phyloP scores from a whole-genome alignment of 2,329 filamentous ascomycete genomes.

The Emergomyces pasteurianus region DNA sequence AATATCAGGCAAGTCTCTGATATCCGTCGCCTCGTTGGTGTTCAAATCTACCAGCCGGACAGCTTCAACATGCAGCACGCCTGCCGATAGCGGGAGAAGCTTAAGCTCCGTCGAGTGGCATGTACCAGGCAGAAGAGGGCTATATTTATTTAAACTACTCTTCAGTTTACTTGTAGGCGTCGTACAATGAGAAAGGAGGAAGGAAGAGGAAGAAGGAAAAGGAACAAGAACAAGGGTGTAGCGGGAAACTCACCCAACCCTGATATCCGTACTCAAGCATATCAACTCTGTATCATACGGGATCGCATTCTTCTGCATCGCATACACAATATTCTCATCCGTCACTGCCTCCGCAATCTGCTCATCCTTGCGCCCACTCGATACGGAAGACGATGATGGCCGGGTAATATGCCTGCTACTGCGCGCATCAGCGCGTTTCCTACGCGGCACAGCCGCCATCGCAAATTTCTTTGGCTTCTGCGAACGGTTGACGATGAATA shows the following conservation, averaged over 20 bases:
- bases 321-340: constrained; percentile 45
- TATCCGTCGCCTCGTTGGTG: constrained; percentile 43
- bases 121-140: constrained; percentile 41
- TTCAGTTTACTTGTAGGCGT: background rate
- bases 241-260: constrained; percentile 40
- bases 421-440: constrained; percentile 29
- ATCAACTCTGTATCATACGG: constrained; percentile 42
- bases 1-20: constrained; percentile 46
- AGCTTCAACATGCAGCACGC: constrained; percentile 41
- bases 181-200: background rate
- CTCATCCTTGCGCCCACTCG: constrained; percentile 19
- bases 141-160: background rate
- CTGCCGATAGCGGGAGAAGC: constrained; percentile 40
- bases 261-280: constrained; percentile 45
- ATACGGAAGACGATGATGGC: constrained; percentile 35
- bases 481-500: constrained; percentile 50
- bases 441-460: constrained; percentile 40
- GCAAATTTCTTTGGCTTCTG: constrained; percentile 42
- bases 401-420: constrained; percentile 29
- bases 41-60: constrained; percentile 44
- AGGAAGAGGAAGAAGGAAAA: background rate
- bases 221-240: background rate
- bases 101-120: constrained; percentile 46
- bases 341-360: constrained; percentile 41
- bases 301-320: constrained; percentile 39